These are phyloP conservation scores for Sclerotinia nivalis DNA, from an alignment of 2,329 filamentous ascomycete genomes.

Conservation along the genomic window DNA sequence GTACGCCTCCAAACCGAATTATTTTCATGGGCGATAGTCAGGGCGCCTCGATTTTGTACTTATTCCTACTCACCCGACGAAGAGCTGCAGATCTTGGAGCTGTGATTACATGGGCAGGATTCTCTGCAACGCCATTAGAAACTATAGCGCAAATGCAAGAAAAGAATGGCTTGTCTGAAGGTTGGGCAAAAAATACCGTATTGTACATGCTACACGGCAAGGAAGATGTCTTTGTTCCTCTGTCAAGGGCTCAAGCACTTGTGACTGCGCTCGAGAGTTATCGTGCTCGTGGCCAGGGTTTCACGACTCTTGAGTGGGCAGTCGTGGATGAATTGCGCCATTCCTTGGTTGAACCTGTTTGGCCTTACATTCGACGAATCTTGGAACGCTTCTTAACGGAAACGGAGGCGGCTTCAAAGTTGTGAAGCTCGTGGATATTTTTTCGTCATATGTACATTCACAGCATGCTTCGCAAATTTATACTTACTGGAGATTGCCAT, in stretches of 20 bases:
- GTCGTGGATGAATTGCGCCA: constrained; percentile 21
- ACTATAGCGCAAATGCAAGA: constrained; percentile 23
- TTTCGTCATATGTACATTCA: neutral
- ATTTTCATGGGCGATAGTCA: constrained; percentile 29
- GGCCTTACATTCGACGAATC: constrained; percentile 24
- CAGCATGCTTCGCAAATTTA: neutral
- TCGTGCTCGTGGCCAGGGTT: constrained; percentile 22
- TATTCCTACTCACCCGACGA: constrained; percentile 25
- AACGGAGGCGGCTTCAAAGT: neutral
- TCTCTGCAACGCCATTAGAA: constrained; percentile 23
- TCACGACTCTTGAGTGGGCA: constrained; percentile 24
- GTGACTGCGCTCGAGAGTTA: constrained; percentile 19
- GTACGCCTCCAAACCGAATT: constrained; percentile 22
- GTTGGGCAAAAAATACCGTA: constrained; percentile 25
- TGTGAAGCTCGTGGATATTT: neutral
- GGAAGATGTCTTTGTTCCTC: constrained; percentile 24
- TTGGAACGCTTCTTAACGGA: constrained; percentile 14
- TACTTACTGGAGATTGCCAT: neutral
- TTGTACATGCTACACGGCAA: constrained; percentile 28
- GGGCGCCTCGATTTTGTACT: constrained; percentile 23
- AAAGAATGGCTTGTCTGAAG: constrained; percentile 12
- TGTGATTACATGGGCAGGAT: constrained; percentile 24
- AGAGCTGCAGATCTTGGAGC: constrained; percentile 23
- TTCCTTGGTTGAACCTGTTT: constrained; percentile 20
- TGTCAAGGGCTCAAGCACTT: constrained; percentile 21